Percentiles rank a stretch among this genome's conserved stretches.
Evolutionary conservation across 257 asterid genomes (phyloP).

Genomic region (Solanum virginianum): DNA sequence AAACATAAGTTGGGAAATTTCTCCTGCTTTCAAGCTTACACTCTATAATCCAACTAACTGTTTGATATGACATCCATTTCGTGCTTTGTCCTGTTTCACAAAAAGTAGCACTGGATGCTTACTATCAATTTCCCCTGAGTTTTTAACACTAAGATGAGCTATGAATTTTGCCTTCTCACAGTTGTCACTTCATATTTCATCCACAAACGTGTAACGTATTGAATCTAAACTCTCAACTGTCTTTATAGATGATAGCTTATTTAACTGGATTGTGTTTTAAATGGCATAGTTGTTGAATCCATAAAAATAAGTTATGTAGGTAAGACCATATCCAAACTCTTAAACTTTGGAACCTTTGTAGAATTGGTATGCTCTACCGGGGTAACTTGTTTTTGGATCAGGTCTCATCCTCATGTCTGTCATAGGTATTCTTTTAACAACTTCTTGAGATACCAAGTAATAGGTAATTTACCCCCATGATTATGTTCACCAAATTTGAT

Average conservation of each 20-base stretch:
- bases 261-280: constrained; percentile 36
- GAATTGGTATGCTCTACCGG: constrained; percentile 63
- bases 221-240: constrained; percentile 2
- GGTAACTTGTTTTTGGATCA: constrained; percentile 45
- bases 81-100: constrained; percentile 5
- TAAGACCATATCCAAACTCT: constrained; percentile 63
- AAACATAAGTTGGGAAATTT: constrained; percentile 29
- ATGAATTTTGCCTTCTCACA: constrained; percentile 49
- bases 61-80: constrained; percentile 22
- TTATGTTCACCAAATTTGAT: constrained; percentile 64
- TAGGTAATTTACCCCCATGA: constrained; percentile 76
- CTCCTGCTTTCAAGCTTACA: constrained; percentile 31
- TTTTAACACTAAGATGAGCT: constrained; percentile 36
- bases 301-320: constrained; percentile 57
- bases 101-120: constrained; percentile 58
- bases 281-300: constrained; percentile 21
- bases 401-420: constrained; percentile 91
- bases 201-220: constrained; percentile 16
- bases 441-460: constrained; percentile 72
- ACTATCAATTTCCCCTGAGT: constrained; percentile 44
- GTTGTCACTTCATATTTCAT: constrained; percentile 22
- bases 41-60: constrained; percentile 58
- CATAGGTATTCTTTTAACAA: constrained; percentile 44
- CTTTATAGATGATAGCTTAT: constrained; percentile 1
- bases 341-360: constrained; percentile 55